Evolutionary conservation across 805 yeast genomes (phyloP), one percentile per base, ranked within the genome.

Genomic region (Lipomyces mesembrius): DNA sequence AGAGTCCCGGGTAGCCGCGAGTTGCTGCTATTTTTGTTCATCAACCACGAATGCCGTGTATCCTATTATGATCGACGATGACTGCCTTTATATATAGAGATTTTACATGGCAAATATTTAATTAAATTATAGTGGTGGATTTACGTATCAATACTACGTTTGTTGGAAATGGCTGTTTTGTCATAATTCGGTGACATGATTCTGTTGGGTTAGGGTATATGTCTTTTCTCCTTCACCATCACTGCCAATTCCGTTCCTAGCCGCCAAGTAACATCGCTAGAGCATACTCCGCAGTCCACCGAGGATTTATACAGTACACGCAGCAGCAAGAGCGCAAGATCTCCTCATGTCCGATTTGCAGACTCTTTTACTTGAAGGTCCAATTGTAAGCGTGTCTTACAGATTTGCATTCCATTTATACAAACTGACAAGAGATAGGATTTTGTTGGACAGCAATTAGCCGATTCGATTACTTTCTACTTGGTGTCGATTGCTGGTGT

Each of bases 381-480:
- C 59, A 25, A 64, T 64, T 60, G 67, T 64, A 29, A 12, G 67
- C 17, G 17, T 34, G 7, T 32, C 25, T 25, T 34, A 7, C 7
- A 6, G 2, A 8, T 29, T 32, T 34, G 59, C 51, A 2, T n/a
- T 54, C 57, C 11, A 32, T 0, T 11, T 7, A 12, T 35, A 17
- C 52, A 54, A 11, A 61, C 43, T 37, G 57, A 12, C 20, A 32
- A 14, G 11, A 11, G 3, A 17, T 46, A 72, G 74, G 89, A 86
- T 77, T 86, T 83, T 70, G 77, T 80, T 70, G 87, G 88, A 69
- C 90, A 87, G 74, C 76, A 79, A 65, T 71, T 76, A 51, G 84
- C 83, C 8, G 82, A 82, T 46, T 62, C 69, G 17, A 66, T 78
- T 61, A 71, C 78, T 59, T 62, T 71, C 55, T 57, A 60, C 37